These are phyloP conservation scores for Hypoxylon sp. DNA, from an alignment of 2,329 filamentous ascomycete species.

Conservation along the genomic window DNA sequence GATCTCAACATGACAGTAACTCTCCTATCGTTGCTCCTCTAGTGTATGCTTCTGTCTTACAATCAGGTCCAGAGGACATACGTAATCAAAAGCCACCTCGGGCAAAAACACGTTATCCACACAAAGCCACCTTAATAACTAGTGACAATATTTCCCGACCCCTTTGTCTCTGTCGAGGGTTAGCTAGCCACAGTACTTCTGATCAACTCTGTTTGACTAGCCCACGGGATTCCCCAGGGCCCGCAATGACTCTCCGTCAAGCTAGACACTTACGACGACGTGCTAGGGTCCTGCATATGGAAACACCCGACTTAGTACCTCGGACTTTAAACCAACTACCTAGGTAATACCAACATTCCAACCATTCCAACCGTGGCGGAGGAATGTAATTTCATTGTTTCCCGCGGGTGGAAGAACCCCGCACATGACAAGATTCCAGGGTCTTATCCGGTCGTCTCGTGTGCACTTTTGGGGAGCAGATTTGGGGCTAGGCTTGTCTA, in stretches of 20 bases:
- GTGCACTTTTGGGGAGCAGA: slow-evolving; percentile 7
- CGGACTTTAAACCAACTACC: slow-evolving; percentile 32
- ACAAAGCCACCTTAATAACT: slow-evolving; percentile 27
- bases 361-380: slow-evolving; percentile 27
- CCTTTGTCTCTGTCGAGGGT: neutral
- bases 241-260: slow-evolving; percentile 20
- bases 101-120: slow-evolving; percentile 13
- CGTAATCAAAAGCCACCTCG: slow-evolving; percentile 23
- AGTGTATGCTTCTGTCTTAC: slow-evolving; percentile 1
- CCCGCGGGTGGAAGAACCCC: slow-evolving; percentile 37
- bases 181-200: slow-evolving; percentile 17
- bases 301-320: slow-evolving; percentile 27
- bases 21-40: neutral
- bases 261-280: slow-evolving; percentile 33
- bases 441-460: slow-evolving; percentile 12
- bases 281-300: slow-evolving; percentile 37
- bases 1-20: slow-evolving; percentile 5
- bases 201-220: neutral
- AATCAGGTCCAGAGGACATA: slow-evolving; percentile 11
- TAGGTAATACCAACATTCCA: slow-evolving; percentile 29
- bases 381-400: slow-evolving; percentile 30
- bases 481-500: slow-evolving; percentile 4
- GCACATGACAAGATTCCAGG: slow-evolving; percentile 25
- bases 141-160: slow-evolving; percentile 27
- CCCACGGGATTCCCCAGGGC: slow-evolving; percentile 21